A percentile compares a stretch with the other conserved stretches of the same genome.
Conservation (phyloP, 2,329 filamentous ascomycete species). For the Fusarium tuaranense region DNA sequence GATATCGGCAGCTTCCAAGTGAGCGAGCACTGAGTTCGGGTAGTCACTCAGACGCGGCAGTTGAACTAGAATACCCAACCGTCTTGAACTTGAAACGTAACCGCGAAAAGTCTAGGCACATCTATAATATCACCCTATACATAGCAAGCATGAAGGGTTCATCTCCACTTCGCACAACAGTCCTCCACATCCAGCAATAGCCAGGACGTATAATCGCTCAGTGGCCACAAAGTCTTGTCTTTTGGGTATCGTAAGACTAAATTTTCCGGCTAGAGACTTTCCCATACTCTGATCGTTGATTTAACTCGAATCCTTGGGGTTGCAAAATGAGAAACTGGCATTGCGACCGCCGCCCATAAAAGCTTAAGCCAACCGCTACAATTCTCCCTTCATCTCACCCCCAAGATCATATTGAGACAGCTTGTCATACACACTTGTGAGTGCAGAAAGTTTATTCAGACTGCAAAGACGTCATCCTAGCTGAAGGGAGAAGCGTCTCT, state of each 20-base stretch:
- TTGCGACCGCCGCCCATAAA: neutral
- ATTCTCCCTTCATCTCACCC: neutral
- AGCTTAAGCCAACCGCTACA: too few relatives aligned
- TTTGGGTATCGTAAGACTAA: neutral
- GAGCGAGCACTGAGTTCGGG: neutral
- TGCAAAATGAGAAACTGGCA: too few relatives aligned
- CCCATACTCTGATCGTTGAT: fast-evolving
- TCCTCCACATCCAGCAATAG: neutral
- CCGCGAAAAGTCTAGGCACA: neutral
- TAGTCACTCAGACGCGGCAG: neutral
- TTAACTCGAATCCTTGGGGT: neutral
- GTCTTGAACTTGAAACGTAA: neutral
- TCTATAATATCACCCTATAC: neutral
- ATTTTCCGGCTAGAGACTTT: neutral
- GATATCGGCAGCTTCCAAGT: too few relatives aligned
- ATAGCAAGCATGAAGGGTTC: neutral
- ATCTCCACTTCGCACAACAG: neutral
- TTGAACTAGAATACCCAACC: neutral
- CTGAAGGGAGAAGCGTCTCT: neutral
- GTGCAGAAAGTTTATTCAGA: neutral
- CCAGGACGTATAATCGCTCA: neutral
- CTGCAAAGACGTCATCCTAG: neutral
- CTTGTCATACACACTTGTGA: neutral
- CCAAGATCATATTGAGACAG: neutral
- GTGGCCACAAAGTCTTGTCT: neutral